Evolutionary conservation across 331 rosid genomes (phyloP), one percentile per base, ranked within the genome.

Genomic region (Malus hybrid): DNA sequence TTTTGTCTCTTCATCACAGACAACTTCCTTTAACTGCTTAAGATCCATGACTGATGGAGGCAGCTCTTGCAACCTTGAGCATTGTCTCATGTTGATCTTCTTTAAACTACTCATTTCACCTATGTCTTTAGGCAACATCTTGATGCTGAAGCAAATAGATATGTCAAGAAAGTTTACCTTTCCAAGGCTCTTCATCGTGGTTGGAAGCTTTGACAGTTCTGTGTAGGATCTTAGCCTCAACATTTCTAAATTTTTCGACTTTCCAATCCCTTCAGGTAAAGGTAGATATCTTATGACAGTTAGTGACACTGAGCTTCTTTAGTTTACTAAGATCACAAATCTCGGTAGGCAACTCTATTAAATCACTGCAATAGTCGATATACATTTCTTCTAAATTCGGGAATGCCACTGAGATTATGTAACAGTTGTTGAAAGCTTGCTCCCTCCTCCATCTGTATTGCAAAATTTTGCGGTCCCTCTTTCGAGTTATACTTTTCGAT

Each of bases 31-130:
- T 18, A 64, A 31, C 22, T 67, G 69, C 69, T 70, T 46, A 29
- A 90, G 83, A 33, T 86, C 64, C 76, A 13, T 6, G 31, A 83
- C 24, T 28, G 89, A 80, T n/a, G 29, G 1, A 22, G 93, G 90
- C 69, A 86, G 64, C 7, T 78, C 77, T 44, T 3, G 16, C 71
- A 78, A 32, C 14, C 64, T 75, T 32, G 83, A 50, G 55, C 86
- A 82, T 24, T 62, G 44, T 22, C 46, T 55, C 77, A 74, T 69
- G 70, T 73, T 73, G 67, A 82, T 76, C 74, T 74, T 82, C 42
- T 15, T 63, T 60, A 78, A 70, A 63, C 36, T 32, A 28, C 59
- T 7, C 67, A 82, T 52, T 32, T 74, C 64, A 54, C 83, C 83
- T 2, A 82, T 63, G 54, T 70, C 50, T 24, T 24, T 24, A 1